Evolutionary conservation across 257 asterid species (phyloP).

Genomic region (Verbascum thapsus): DNA sequence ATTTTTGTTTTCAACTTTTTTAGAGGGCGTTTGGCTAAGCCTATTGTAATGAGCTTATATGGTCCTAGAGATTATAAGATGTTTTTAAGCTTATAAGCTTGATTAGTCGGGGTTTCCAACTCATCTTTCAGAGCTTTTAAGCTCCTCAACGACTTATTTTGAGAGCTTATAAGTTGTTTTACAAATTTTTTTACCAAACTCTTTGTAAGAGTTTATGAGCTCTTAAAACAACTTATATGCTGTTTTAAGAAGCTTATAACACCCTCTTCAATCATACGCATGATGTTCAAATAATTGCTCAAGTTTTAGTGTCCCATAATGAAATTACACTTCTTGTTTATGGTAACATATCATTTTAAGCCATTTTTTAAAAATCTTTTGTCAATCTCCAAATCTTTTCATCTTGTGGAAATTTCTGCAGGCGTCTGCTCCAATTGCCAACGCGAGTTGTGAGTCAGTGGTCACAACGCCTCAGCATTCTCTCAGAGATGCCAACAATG

Average conservation of each 20-base stretch:
- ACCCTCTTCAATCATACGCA: neutral
- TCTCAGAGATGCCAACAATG: conserved; percentile 79
- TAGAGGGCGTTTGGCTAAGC: too few species aligned
- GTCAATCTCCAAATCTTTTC: neutral
- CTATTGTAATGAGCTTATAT: too few species aligned
- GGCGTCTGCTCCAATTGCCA: conserved; percentile 60
- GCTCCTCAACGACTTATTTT: too few species aligned
- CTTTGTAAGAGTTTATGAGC: too few species aligned
- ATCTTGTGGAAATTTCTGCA: conserved; percentile 28
- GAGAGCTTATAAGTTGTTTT: too few species aligned
- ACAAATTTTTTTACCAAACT: too few species aligned
- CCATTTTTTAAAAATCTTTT: neutral
- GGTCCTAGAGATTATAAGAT: too few species aligned
- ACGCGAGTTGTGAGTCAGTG: conserved; percentile 77
- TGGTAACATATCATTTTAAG: neutral
- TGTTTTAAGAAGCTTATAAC: too few species aligned
- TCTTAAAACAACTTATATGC: too few species aligned
- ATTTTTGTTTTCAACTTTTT: neutral
- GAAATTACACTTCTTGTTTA: neutral
- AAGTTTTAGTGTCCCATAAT: neutral
- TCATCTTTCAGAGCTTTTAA: too few species aligned
- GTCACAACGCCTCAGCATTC: conserved; percentile 77
- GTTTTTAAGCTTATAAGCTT: too few species aligned
- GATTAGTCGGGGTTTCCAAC: too few species aligned
- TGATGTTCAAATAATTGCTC: conserved; percentile 5